phyloP scores from a whole-genome alignment of 805 yeast species.

The Candida nitratophila region DNA sequence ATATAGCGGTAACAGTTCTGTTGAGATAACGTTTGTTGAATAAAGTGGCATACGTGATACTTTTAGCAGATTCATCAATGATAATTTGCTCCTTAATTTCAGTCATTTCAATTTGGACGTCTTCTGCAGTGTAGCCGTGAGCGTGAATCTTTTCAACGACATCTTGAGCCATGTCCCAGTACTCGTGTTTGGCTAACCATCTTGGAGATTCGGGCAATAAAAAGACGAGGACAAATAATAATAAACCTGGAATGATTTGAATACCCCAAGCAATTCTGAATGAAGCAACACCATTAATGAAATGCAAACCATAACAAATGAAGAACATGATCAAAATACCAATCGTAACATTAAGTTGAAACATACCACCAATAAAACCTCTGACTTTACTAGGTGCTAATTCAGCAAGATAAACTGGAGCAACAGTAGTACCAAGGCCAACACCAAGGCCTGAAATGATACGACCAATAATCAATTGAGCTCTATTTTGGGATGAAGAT shows the following conservation, averaged over 20 bases:
- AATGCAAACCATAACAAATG: constrained; percentile 33
- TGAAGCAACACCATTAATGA: constrained; percentile 29
- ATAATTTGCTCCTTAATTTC: constrained; percentile 53
- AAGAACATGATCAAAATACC: constrained; percentile 37
- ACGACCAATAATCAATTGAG: constrained; percentile 32
- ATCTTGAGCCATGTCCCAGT: constrained; percentile 12
- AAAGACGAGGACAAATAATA: constrained; percentile 27
- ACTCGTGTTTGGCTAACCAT: constrained; percentile 24
- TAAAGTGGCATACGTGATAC: constrained; percentile 38
- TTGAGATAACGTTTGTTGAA: constrained; percentile 40
- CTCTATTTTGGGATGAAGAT: constrained; percentile 26
- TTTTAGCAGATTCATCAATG: constrained; percentile 40
- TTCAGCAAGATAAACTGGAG: constrained; percentile 41
- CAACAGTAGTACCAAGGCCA: constrained; percentile 31
- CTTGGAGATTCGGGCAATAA: constrained; percentile 34
- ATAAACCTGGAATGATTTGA: constrained; percentile 39
- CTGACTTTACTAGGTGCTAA: constrained; percentile 47
- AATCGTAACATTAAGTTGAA: constrained; percentile 51
- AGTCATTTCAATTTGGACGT: constrained; percentile 44
- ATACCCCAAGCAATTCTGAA: constrained; percentile 47
- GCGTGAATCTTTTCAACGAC: constrained; percentile 19
- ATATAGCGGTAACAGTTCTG: constrained; percentile 43
- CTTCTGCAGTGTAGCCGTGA: constrained; percentile 22
- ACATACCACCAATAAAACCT: constrained; percentile 50
- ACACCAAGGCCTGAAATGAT: constrained; percentile 37